A percentile compares a stretch with the other conserved stretches of the same genome.
phyloP scores from a whole-genome alignment of 2,329 filamentous ascomycete species.

The Biscogniauxia sp. region DNA sequence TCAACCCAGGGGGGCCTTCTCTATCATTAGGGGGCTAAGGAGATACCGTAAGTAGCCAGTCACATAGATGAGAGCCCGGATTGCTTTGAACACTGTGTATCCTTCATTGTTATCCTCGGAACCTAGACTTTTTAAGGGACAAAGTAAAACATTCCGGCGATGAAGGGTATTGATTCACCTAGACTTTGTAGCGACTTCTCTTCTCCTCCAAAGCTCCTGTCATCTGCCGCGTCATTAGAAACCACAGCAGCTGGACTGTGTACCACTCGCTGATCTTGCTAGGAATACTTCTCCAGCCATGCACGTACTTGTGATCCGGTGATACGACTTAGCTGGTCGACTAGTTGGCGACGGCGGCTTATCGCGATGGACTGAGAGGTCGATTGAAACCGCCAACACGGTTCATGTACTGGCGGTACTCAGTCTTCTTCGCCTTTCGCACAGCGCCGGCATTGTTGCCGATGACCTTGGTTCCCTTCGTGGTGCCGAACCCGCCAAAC shows the following conservation, averaged over 20 bases:
- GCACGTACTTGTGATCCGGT: background rate
- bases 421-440: constrained; percentile 87
- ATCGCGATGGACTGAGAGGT: constrained; percentile 60
- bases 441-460: constrained; percentile 84
- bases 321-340: background rate
- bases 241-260: background rate
- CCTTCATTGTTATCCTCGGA: background rate
- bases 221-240: background rate
- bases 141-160: background rate
- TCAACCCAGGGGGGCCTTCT: too few relatives aligned
- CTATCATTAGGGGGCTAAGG: background rate
- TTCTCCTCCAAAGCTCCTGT: background rate
- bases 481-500: constrained; percentile 80
- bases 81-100: background rate
- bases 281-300: background rate
- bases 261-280: background rate
- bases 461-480: constrained; percentile 82
- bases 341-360: background rate
- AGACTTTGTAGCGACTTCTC: background rate
- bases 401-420: constrained; percentile 98
- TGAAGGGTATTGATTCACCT: constrained; percentile 5
- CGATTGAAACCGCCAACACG: constrained; percentile 78
- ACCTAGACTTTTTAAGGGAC: background rate
- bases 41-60: background rate
- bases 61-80: background rate